Conservation (phyloP, 2,329 filamentous ascomycete species). For the Fusarium floridanum region DNA sequence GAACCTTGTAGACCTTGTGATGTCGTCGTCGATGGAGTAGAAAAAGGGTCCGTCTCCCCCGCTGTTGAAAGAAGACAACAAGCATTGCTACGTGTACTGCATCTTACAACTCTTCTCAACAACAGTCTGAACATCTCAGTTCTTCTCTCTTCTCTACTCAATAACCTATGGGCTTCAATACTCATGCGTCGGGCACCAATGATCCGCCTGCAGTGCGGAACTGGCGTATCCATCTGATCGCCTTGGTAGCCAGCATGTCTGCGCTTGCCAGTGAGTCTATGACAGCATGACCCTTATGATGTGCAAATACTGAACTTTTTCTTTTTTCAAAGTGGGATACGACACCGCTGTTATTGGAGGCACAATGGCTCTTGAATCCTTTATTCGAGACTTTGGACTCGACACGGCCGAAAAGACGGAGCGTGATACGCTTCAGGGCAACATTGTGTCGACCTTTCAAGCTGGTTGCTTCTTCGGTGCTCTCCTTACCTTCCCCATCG, state of each 20-base stretch:
- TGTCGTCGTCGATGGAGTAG: neutral
- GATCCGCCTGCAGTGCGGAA: conserved; percentile 52
- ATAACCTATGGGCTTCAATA: conserved; percentile 47
- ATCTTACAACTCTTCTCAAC: conserved; percentile 2
- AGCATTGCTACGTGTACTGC: conserved; percentile 14
- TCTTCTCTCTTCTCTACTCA: conserved; percentile 1
- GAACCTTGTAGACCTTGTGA: neutral
- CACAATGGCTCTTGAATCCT: conserved; percentile 55
- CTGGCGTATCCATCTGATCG: conserved; percentile 51
- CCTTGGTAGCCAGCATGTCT: conserved; percentile 51
- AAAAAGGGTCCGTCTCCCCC: conserved; percentile 23
- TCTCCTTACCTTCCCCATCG: conserved; percentile 59
- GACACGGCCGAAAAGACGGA: conserved; percentile 39
- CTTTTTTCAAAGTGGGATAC: conserved; percentile 48
- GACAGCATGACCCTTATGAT: neutral
- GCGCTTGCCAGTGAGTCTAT: conserved; percentile 49
- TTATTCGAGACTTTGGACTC: conserved; percentile 53
- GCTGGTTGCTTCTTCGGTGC: conserved; percentile 58
- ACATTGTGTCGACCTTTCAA: conserved; percentile 56
- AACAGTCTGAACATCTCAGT: neutral
- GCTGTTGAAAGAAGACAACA: neutral
- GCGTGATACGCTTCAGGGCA: conserved; percentile 53
- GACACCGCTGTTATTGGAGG: conserved; percentile 57
- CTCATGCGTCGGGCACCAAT: conserved; percentile 54
- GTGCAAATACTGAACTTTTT: neutral